phyloP scores from a whole-genome alignment of 345 rosid species.

The Durio zibethinus region DNA sequence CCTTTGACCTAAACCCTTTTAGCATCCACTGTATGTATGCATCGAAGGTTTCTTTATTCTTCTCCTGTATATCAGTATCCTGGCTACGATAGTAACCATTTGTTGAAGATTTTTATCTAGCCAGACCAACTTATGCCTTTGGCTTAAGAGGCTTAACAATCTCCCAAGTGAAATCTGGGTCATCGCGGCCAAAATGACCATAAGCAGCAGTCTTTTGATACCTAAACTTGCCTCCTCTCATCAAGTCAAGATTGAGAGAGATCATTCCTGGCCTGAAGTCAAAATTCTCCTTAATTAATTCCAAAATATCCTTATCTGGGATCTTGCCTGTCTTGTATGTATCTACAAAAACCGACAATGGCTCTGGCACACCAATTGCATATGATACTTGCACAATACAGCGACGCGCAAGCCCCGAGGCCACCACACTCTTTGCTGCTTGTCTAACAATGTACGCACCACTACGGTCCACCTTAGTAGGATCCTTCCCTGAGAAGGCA shows the following conservation, averaged over 20 bases:
- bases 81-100: slow-evolving; percentile 22
- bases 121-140: slow-evolving; percentile 38
- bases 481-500: slow-evolving; percentile 63
- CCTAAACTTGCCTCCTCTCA: slow-evolving; percentile 68
- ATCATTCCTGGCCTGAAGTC: slow-evolving; percentile 86
- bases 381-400: slow-evolving; percentile 76
- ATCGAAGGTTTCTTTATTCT: slow-evolving; percentile 32
- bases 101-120: neutral
- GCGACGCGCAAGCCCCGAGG: slow-evolving; percentile 71
- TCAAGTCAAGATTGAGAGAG: slow-evolving; percentile 67
- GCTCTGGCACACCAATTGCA: slow-evolving; percentile 71
- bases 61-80: slow-evolving; percentile 13
- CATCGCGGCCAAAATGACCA: slow-evolving; percentile 73
- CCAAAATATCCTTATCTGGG: slow-evolving; percentile 52
- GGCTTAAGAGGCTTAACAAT: slow-evolving; percentile 65
- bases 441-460: slow-evolving; percentile 81
- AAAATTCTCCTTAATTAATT: slow-evolving; percentile 53
- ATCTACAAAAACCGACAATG: slow-evolving; percentile 63
- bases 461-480: slow-evolving; percentile 75
- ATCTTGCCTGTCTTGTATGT: slow-evolving; percentile 56
- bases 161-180: slow-evolving; percentile 76
- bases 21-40: slow-evolving; percentile 7
- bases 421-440: slow-evolving; percentile 77
- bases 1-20: neutral
- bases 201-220: slow-evolving; percentile 75